Conservation (phyloP, 2,329 filamentous ascomycete genomes). For the Colletotrichum sp. region DNA sequence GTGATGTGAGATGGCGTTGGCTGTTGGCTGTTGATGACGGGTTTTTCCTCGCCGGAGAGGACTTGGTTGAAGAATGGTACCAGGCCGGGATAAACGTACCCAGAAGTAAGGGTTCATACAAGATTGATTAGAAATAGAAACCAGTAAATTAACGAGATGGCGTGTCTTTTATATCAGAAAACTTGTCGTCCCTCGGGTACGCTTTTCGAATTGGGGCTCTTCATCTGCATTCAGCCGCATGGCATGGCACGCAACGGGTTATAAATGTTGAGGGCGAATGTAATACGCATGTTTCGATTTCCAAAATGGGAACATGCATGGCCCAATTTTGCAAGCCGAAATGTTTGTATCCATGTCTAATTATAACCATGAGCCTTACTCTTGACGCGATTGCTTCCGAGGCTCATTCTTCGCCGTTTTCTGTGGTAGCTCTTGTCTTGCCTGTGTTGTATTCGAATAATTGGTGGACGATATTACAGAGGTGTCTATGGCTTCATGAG, state of each 20-base stretch:
- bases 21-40: not conserved
- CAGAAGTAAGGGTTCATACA: not conserved
- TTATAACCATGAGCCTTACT: too few species aligned
- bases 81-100: not conserved
- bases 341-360: too few species aligned
- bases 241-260: too few species aligned
- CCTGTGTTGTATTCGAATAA: not conserved
- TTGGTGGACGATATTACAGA: not conserved
- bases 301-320: too few species aligned
- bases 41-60: fast-evolving
- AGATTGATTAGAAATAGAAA: not conserved
- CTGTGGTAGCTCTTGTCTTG: not conserved
- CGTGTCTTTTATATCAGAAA: not conserved
- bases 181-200: not conserved
- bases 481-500: not conserved
- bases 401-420: too few species aligned
- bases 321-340: too few species aligned
- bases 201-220: not conserved
- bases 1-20: not conserved
- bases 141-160: fast-evolving
- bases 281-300: too few species aligned
- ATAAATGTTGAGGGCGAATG: too few species aligned
- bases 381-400: too few species aligned
- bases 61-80: not conserved
- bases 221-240: not conserved